phyloP scores from a whole-genome alignment of 2,329 filamentous ascomycete species.

The Eutypa lata region DNA sequence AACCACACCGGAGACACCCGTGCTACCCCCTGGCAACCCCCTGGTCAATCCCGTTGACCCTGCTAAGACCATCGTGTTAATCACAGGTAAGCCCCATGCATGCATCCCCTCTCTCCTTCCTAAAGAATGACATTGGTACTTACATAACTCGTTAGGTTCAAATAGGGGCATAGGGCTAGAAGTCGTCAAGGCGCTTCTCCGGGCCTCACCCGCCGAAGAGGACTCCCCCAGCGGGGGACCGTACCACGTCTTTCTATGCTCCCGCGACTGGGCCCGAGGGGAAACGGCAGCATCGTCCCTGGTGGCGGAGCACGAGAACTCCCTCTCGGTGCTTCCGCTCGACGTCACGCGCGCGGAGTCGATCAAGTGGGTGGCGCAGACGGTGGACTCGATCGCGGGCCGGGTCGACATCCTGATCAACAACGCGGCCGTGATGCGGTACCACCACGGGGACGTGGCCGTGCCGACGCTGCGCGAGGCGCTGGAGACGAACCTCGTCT shows the following conservation, averaged over 20 bases:
- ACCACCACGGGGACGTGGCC: conserved; percentile 7
- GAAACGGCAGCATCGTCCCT: conserved; percentile 1
- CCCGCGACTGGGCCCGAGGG: conserved; percentile 12
- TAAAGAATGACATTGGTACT: neutral
- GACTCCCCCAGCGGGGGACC: conserved; percentile 6
- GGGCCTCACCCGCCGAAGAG: neutral
- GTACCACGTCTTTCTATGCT: conserved; percentile 18
- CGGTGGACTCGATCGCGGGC: conserved; percentile 8
- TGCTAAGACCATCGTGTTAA: conserved; percentile 14
- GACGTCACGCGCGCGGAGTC: conserved; percentile 13
- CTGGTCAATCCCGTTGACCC: neutral
- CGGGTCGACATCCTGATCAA: conserved; percentile 19
- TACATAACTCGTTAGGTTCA: conserved; percentile 7
- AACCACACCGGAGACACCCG: neutral
- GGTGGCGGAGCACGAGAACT: conserved; percentile 7
- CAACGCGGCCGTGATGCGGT: conserved; percentile 13
- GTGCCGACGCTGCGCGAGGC: conserved; percentile 8
- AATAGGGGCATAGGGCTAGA: conserved; percentile 19
- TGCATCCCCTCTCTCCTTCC: neutral
- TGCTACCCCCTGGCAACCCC: neutral
- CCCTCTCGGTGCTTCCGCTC: conserved; percentile 14
- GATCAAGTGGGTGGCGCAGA: conserved; percentile 8
- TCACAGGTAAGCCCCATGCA: conserved; percentile 8
- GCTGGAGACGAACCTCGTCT: conserved; percentile 17
- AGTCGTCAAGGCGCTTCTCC: conserved; percentile 14